phyloP scores from a whole-genome alignment of 1,284 basidiomycete genomes.

The Tetrapyrgos nigripes region DNA sequence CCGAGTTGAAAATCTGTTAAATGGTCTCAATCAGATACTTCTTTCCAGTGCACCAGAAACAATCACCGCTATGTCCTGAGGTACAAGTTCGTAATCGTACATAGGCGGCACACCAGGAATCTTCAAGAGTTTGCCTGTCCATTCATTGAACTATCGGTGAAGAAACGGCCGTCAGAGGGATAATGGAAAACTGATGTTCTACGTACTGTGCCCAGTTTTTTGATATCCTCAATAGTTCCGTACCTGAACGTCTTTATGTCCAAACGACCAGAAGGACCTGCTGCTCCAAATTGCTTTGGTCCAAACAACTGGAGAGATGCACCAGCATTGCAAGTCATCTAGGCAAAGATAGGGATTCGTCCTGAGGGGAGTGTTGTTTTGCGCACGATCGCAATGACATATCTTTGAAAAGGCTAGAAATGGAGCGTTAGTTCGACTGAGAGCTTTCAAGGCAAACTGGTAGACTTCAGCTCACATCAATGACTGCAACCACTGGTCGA shows the following conservation, averaged over 20 bases:
- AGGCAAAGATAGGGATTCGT: conserved; percentile 3
- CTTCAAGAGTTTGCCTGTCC: not conserved
- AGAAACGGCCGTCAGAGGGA: not conserved
- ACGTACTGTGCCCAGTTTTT: not conserved
- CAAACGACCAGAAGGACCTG: too few relatives aligned
- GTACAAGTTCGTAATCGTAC: conserved; percentile 5
- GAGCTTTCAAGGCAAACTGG: not conserved
- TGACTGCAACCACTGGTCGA: conserved; percentile 2
- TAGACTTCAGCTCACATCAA: conserved; percentile 5
- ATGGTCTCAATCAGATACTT: too few relatives aligned
- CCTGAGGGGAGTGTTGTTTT: not conserved
- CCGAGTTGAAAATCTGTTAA: not conserved
- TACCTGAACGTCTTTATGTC: too few relatives aligned
- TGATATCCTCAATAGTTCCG: not conserved
- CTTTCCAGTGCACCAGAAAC: too few relatives aligned
- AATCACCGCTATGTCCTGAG: too few relatives aligned
- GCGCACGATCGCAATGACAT: conserved; percentile 3
- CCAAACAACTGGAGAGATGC: not conserved
- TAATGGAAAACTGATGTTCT: not conserved
- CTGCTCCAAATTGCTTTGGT: not conserved
- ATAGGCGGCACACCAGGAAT: conserved; percentile 2
- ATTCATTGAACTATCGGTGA: not conserved
- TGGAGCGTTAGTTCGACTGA: not conserved
- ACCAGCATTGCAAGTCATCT: conserved; percentile 1
- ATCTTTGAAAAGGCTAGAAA: conserved; percentile 4